phyloP scores from a whole-genome alignment of 305 asterid species.

The Plantago coronopus region DNA sequence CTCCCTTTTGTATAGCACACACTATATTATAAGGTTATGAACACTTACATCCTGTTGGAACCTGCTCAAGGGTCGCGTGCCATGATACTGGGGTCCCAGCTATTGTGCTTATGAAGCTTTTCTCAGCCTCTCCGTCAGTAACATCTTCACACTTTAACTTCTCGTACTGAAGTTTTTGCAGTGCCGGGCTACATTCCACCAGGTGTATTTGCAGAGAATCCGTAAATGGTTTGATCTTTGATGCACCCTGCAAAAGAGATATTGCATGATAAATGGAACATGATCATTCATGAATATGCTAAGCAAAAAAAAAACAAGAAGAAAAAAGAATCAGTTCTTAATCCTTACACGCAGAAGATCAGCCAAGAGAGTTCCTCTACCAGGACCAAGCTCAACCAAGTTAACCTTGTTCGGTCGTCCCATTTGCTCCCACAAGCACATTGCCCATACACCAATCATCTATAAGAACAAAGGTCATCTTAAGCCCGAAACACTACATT shows the following conservation, averaged over 20 bases:
- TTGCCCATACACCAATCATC: constrained; percentile 91
- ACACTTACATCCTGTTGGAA: constrained; percentile 76
- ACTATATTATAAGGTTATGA: constrained; percentile 6
- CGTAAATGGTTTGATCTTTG: constrained; percentile 68
- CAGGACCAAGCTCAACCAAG: constrained; percentile 93
- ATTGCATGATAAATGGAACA: too few relatives aligned
- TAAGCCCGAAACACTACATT: not conserved
- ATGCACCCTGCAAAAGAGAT: constrained; percentile 44
- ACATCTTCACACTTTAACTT: constrained; percentile 51
- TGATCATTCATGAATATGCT: not conserved
- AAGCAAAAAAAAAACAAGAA: not conserved
- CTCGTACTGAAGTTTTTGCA: constrained; percentile 64
- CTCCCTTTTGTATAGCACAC: not conserved
- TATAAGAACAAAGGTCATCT: constrained; percentile 21
- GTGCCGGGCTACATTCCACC: constrained; percentile 86
- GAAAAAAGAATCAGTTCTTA: not conserved
- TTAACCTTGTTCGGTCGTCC: constrained; percentile 67
- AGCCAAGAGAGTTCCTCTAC: constrained; percentile 87
- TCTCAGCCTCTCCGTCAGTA: constrained; percentile 34
- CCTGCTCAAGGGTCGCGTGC: constrained; percentile 79
- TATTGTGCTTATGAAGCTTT: constrained; percentile 43
- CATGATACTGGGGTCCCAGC: constrained; percentile 70
- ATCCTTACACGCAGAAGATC: constrained; percentile 80
- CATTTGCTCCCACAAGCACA: constrained; percentile 98
- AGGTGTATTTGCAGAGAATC: constrained; percentile 66